Percentiles rank a stretch among this genome's conserved stretches.
Conservation (phyloP, 139 green algal species). For the Chlorella sp. region DNA sequence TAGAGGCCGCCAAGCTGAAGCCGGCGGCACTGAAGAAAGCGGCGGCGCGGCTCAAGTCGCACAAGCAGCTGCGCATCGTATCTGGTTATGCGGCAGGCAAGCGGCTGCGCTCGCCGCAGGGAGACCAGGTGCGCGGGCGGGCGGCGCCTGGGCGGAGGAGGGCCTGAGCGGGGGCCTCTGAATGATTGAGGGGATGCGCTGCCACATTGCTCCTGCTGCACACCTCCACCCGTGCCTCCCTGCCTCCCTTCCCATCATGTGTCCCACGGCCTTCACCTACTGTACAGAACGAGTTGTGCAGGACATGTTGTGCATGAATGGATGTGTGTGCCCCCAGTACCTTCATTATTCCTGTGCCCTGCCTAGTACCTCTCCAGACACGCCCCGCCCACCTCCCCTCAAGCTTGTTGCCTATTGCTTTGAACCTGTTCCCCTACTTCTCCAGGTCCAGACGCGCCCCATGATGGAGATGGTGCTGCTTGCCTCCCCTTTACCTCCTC, state of each 20-base stretch:
- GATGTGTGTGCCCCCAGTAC: no score
- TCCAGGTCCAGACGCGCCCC: no score
- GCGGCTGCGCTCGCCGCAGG: conserved; percentile 39
- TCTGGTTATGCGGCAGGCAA: conserved; percentile 56
- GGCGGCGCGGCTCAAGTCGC: conserved; percentile 53
- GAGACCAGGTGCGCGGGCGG: conserved; percentile 72
- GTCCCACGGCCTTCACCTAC: no score
- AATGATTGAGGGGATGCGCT: no score
- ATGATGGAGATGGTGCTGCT: neutral
- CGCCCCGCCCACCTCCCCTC: no score
- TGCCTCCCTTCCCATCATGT: neutral
- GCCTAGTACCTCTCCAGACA: neutral
- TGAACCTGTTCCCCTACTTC: no score
- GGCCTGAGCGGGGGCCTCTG: no score
- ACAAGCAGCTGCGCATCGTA: conserved; percentile 71
- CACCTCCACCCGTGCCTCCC: neutral
- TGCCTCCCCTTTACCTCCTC: no score
- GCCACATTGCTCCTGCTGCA: no score
- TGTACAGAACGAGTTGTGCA: no score
- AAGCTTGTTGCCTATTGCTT: no score
- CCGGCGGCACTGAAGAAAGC: conserved; percentile 32
- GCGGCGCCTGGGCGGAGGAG: conserved; percentile 76
- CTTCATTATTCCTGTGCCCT: neutral
- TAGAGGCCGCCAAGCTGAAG: conserved; percentile 49
- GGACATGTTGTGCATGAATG: no score